Evolutionary conservation across 805 yeast species (phyloP).

Genomic region (Jamesozyma gamospora): DNA sequence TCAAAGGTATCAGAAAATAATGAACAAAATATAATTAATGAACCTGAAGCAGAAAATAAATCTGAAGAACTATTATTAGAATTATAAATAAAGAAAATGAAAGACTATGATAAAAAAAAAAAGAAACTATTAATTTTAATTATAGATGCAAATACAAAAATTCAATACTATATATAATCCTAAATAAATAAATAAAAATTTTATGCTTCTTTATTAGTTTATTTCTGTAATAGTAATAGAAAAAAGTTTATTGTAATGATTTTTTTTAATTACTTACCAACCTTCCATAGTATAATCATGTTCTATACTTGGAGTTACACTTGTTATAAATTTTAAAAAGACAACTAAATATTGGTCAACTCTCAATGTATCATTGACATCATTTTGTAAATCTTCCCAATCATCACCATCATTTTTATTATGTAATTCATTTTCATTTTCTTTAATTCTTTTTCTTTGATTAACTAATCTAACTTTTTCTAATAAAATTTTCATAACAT

Average conservation of each 20-base stretch:
- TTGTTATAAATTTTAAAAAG: slow-evolving; percentile 86
- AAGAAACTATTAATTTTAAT: background rate
- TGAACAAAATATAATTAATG: background rate
- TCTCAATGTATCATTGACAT: slow-evolving; percentile 43
- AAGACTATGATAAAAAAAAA: background rate
- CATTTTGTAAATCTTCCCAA: slow-evolving; percentile 46
- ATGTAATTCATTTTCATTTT: slow-evolving; percentile 27
- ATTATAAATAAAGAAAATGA: no score
- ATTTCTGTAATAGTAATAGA: no score
- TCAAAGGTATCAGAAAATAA: slow-evolving; percentile 1
- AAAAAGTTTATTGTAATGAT: no score
- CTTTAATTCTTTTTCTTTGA: slow-evolving; percentile 35
- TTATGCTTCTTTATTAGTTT: no score
- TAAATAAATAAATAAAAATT: no score
- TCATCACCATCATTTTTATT: slow-evolving; percentile 32
- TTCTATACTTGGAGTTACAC: slow-evolving; percentile 96
- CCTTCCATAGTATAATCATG: slow-evolving; percentile 99
- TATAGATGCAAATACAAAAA: no score
- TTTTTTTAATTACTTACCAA: no score
- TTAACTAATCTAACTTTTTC: slow-evolving; percentile 54
- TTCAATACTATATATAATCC: no score
- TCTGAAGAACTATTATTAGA: slow-evolving; percentile 25
- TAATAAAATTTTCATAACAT: slow-evolving; percentile 85
- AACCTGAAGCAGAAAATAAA: slow-evolving; percentile 9
- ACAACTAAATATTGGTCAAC: slow-evolving; percentile 88